Evolutionary conservation across 202 grass and related monocot species (phyloP).

Genomic region (Elaeis oleifera): DNA sequence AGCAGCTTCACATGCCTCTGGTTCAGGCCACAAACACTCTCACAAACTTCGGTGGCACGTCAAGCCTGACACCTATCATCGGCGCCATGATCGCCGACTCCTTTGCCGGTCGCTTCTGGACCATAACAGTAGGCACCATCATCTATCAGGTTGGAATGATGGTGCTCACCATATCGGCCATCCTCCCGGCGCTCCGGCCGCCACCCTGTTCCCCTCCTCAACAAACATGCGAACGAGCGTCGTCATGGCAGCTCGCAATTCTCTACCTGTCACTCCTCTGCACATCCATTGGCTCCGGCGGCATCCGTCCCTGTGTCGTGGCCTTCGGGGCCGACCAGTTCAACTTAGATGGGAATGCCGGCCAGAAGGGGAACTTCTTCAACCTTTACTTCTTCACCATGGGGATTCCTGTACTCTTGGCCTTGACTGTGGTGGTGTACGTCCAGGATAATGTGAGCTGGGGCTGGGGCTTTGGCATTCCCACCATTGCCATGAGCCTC

Average conservation of each 20-base stretch:
- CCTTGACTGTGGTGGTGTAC: constrained; percentile 49
- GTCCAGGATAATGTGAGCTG: constrained; percentile 69
- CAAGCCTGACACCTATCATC: constrained; percentile 56
- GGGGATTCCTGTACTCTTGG: constrained; percentile 43
- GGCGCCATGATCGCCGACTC: constrained; percentile 64
- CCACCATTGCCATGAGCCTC: constrained; percentile 48
- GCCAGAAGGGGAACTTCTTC: constrained; percentile 40
- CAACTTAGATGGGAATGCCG: constrained; percentile 18
- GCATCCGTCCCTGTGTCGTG: constrained; percentile 56
- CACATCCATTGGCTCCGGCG: constrained; percentile 54
- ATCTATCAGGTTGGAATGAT: constrained; percentile 84
- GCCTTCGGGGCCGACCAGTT: constrained; percentile 64
- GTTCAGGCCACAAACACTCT: constrained; percentile 72
- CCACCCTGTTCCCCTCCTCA: constrained; percentile 26
- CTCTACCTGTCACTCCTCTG: constrained; percentile 53
- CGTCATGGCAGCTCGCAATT: constrained; percentile 35
- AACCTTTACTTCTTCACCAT: constrained; percentile 70
- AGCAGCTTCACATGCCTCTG: constrained; percentile 58
- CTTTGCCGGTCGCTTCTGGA: constrained; percentile 84
- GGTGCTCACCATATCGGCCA: constrained; percentile 44
- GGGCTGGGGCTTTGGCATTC: constrained; percentile 56
- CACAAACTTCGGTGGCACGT: constrained; percentile 56
- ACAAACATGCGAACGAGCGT: constrained; percentile 31
- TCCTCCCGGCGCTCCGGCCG: constrained; percentile 48
- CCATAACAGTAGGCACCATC: constrained; percentile 47